Base-by-base conservation (phyloP, 208 protist genomes). In the Angomonas desouzai region DNA sequence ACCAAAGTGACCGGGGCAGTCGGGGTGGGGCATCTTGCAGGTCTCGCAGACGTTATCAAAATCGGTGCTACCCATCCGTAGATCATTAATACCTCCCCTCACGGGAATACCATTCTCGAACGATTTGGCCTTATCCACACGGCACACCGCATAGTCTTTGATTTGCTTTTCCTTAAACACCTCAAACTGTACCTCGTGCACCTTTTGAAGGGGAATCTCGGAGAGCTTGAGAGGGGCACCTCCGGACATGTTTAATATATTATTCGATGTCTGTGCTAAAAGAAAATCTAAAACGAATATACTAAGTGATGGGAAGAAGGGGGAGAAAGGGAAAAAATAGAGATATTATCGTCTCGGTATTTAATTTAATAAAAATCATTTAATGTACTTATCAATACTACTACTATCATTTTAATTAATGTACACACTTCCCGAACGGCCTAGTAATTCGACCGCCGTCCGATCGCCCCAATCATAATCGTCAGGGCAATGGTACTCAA, bases 1-100 rank as follows among this genome's bases (percentile, higher is more conserved):
- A n/a, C 98, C 98, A 76, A 99, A 99, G 79, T 99, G 98, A 9
- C 99, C 99, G 1, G 97, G 98, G 69, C 90, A 96, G 51, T 92
- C 81, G 10, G 85, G 84, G 62, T 93, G 83, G 43, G 74, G 79
- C 61, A 84, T 72, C 20, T 83, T 72, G 72, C 90, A 96, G 36
- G 87, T 94, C 63, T 91, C 85, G 62, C 90, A 96, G 51, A 66
- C 72, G 64, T 85, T 79, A 49, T 96, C 85, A 55, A 87, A 89
- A 74, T 93, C 87, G 23, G 87, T 93, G 32, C 76, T 89, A 47
- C 90, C 90, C 83, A 96, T 90, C 55, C 90, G 87, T 13, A 92
- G 86, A 66, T 96, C 90, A 65, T 91, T 89, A 64, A 93, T 90
- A 48, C 91, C 88, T 27, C 86, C 87, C 2, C 79, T 85, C 20